Conservation (phyloP, 2,329 filamentous ascomycete species). For the Sporothrix brunneoviolacea region DNA sequence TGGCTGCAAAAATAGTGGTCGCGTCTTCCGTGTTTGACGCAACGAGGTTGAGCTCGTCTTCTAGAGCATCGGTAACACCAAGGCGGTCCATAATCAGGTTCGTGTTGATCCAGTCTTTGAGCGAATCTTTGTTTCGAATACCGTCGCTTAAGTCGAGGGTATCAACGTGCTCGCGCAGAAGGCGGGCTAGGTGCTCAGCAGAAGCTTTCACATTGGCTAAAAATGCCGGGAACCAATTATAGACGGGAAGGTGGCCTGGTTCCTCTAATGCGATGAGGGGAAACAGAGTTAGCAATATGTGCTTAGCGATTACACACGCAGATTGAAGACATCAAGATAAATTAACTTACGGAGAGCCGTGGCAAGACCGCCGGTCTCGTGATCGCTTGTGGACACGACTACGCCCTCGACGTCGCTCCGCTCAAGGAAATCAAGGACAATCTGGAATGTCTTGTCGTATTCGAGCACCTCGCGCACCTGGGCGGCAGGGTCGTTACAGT, state of each 20-base stretch:
- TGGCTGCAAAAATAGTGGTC: slow-evolving; percentile 63
- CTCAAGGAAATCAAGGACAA: slow-evolving; percentile 78
- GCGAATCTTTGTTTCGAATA: slow-evolving; percentile 19
- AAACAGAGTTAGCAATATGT: not conserved
- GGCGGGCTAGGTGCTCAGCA: slow-evolving; percentile 60
- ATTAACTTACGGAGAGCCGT: slow-evolving; percentile 62
- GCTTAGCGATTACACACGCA: no score
- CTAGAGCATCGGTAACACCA: slow-evolving; percentile 66
- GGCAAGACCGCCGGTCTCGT: slow-evolving; percentile 88
- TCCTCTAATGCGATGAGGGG: slow-evolving; percentile 34
- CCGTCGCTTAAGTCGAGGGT: slow-evolving; percentile 18
- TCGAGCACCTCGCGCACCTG: slow-evolving; percentile 91
- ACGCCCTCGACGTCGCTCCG: slow-evolving; percentile 66
- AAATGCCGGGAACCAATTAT: slow-evolving; percentile 74
- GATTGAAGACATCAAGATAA: no score
- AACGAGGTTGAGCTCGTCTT: slow-evolving; percentile 63
- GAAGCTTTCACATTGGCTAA: slow-evolving; percentile 73
- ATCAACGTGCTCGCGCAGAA: slow-evolving; percentile 55
- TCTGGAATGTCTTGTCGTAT: slow-evolving; percentile 79
- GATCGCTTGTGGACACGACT: slow-evolving; percentile 85
- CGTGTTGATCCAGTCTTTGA: slow-evolving; percentile 60
- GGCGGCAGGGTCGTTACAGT: slow-evolving; percentile 74
- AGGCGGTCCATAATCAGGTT: slow-evolving; percentile 63
- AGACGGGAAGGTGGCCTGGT: slow-evolving; percentile 47
- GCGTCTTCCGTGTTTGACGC: slow-evolving; percentile 51